A percentile compares a stretch with the other conserved stretches of the same genome.
These are phyloP conservation scores for Saccharum officinarum DNA, from an alignment of 176 grass and related monocot species.

Conservation along the genomic window DNA sequence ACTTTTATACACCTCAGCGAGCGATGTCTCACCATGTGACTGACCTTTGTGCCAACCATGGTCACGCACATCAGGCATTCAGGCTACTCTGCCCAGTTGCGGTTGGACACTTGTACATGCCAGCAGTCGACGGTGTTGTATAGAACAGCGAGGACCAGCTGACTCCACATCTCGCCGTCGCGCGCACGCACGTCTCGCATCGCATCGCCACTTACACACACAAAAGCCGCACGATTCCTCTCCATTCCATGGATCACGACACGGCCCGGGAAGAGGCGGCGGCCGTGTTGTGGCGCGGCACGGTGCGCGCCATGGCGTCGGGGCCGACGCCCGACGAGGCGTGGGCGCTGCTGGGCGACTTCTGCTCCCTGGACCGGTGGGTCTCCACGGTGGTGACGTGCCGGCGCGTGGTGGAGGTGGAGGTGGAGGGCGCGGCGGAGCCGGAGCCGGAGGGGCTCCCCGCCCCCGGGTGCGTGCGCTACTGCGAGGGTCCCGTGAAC, in stretches of 20 bases:
- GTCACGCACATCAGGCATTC: background rate
- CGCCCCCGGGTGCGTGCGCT: slow-evolving; percentile 62
- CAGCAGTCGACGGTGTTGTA: background rate
- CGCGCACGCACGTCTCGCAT: background rate
- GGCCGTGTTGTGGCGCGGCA: slow-evolving; percentile 43
- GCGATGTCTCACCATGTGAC: too few relatives aligned
- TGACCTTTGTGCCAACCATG: background rate
- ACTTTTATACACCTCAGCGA: background rate
- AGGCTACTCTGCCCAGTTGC: background rate
- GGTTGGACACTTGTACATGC: background rate
- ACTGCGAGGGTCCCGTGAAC: slow-evolving; percentile 69
- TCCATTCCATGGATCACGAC: background rate
- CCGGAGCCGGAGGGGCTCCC: slow-evolving; percentile 1
- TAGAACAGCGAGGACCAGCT: background rate
- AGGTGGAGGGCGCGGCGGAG: background rate
- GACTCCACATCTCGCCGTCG: too few relatives aligned
- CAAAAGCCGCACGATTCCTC: background rate
- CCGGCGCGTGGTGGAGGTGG: slow-evolving; percentile 48
- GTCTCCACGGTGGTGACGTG: slow-evolving; percentile 47
- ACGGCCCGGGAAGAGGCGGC: background rate
- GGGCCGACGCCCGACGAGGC: slow-evolving; percentile 50
- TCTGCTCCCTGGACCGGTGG: slow-evolving; percentile 69
- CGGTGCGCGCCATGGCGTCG: slow-evolving; percentile 44
- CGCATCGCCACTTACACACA: background rate
- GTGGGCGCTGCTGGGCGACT: slow-evolving; percentile 64